A percentile compares a stretch with the other conserved stretches of the same genome.
phyloP scores from a whole-genome alignment of 768 basidiomycete genomes.

The Rhodotorula graminis region DNA sequence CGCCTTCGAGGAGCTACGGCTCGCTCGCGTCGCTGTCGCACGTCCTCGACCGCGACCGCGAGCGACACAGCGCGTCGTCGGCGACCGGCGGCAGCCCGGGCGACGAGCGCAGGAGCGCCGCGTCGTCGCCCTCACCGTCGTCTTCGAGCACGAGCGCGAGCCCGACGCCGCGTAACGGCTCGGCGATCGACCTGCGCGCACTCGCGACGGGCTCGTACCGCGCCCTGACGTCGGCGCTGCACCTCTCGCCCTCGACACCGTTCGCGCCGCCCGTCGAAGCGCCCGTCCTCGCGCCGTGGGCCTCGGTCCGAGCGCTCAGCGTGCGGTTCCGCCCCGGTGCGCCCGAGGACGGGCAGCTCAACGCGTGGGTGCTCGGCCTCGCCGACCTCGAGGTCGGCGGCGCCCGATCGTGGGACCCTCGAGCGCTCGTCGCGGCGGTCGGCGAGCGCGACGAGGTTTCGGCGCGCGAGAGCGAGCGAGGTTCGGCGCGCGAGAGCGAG shows the following conservation, averaged over 20 bases:
- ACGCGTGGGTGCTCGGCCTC: neutral
- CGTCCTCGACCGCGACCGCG: neutral
- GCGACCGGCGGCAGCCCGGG: neutral
- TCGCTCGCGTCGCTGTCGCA: neutral
- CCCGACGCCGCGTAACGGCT: no score
- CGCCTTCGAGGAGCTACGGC: neutral
- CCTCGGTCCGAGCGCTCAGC: neutral
- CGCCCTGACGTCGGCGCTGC: neutral
- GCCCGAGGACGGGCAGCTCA: neutral
- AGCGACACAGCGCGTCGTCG: no score
- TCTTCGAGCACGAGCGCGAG: neutral
- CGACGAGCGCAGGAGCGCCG: neutral
- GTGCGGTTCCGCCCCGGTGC: slow-evolving; percentile 7
- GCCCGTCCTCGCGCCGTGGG: neutral
- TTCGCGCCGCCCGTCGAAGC: neutral
- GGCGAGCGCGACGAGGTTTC: no score
- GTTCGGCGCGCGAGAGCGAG: no score
- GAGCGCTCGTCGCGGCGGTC: no score
- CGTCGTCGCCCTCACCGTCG: neutral
- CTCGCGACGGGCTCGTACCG: neutral
- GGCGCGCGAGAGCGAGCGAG: no score
- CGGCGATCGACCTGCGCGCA: neutral
- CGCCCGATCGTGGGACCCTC: neutral
- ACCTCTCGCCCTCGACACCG: neutral
- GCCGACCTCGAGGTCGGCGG: neutral